phyloP scores from a whole-genome alignment of 192 early-diverging fungal genomes.

The Backusella westeae region DNA sequence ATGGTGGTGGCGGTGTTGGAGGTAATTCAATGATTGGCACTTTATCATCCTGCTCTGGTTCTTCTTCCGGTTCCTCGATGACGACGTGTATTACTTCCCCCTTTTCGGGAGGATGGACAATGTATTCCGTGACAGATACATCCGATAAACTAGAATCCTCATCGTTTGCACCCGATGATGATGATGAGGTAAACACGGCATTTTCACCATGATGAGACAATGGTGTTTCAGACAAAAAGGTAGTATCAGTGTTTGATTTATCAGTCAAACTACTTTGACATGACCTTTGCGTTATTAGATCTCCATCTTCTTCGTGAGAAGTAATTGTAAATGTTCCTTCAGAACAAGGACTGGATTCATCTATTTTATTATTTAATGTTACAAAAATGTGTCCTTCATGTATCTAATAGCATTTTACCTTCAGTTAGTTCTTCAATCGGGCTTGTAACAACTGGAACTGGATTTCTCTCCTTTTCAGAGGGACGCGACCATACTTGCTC shows the following conservation, averaged over 20 bases:
- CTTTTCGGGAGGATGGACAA: not conserved
- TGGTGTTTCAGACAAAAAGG: not conserved
- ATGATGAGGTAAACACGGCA: not conserved
- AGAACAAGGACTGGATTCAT: not conserved
- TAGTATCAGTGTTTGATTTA: slow-evolving; percentile 2
- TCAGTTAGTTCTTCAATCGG: not conserved
- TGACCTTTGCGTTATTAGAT: not conserved
- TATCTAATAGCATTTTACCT: not conserved
- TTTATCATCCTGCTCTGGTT: not conserved
- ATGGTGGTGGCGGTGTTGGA: not conserved
- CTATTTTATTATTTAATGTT: not conserved
- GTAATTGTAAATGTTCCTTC: not conserved
- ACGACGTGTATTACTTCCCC: not conserved
- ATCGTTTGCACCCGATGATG: not conserved
- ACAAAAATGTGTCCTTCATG: not conserved
- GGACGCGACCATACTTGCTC: slow-evolving; percentile 14
- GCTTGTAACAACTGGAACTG: not conserved
- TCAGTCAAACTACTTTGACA: not conserved
- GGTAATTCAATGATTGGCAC: not conserved
- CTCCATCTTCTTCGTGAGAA: not conserved
- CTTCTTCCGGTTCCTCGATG: not conserved
- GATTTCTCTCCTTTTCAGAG: not conserved
- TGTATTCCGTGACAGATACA: slow-evolving; percentile 3
- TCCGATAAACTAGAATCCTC: not conserved
- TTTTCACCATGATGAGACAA: not conserved